These are phyloP conservation scores for Lepidium aucheri DNA, from an alignment of 345 rosid genomes.

Conservation along the genomic window DNA sequence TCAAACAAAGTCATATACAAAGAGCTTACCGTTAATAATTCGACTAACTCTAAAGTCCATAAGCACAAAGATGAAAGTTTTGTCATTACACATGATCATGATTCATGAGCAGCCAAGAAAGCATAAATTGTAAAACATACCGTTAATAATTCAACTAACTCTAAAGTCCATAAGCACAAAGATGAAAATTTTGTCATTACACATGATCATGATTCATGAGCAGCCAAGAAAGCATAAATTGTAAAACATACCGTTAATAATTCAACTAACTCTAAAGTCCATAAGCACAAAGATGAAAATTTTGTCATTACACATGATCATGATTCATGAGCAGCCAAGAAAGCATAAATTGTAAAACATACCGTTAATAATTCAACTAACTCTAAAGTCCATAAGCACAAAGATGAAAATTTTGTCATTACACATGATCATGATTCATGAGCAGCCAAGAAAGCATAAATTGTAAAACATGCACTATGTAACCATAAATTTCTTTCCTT, in stretches of 20 bases:
- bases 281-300: neutral
- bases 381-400: neutral
- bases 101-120: neutral
- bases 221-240: neutral
- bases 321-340: neutral
- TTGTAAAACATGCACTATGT: neutral
- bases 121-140: no score
- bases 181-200: neutral
- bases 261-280: neutral
- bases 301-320: neutral
- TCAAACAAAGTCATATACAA: constrained; percentile 2
- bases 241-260: neutral
- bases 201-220: neutral
- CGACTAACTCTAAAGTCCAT: neutral
- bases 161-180: neutral
- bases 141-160: neutral
- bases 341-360: no score
- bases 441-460: neutral
- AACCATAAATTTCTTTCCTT: neutral
- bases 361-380: neutral
- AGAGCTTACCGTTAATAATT: neutral
- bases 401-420: neutral
- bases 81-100: neutral
- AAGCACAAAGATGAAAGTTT: neutral
- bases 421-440: neutral